phyloP scores from a whole-genome alignment of 1,139 yeast genomes.

The Geotrichum fermentans region DNA sequence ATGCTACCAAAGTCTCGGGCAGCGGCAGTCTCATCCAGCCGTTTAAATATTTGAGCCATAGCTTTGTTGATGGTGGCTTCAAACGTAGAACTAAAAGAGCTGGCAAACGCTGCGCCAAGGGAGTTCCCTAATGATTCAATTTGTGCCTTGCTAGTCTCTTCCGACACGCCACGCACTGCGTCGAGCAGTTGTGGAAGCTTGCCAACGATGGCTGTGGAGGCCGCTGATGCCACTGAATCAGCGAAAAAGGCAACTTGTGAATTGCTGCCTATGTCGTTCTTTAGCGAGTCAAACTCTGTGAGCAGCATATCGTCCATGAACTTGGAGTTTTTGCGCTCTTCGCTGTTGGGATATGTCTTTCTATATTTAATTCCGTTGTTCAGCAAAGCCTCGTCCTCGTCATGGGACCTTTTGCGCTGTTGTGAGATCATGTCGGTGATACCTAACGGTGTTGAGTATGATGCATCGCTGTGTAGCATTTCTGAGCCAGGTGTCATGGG shows the following conservation, averaged over 20 bases:
- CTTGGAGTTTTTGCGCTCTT: conserved; percentile 1
- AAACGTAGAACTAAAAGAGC: conserved; percentile 10
- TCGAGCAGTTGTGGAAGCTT: conserved; percentile 15
- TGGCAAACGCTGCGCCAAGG: conserved; percentile 16
- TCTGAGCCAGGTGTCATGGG: conserved; percentile 5
- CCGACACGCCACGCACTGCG: background rate
- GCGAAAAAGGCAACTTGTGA: conserved; percentile 1
- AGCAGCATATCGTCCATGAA: conserved; percentile 7
- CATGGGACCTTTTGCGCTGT: background rate
- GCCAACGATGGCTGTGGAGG: conserved; percentile 6
- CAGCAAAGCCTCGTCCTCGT: conserved; percentile 4
- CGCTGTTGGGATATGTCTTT: background rate
- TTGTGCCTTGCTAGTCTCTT: conserved; percentile 2
- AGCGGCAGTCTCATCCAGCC: background rate
- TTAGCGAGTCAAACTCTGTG: conserved; percentile 2
- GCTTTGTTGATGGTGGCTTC: conserved; percentile 16
- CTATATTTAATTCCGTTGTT: background rate
- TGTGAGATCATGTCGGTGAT: background rate
- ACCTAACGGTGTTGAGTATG: conserved; percentile 1
- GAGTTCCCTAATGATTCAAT: conserved; percentile 11
- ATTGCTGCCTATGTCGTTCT: background rate
- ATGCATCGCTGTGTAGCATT: background rate
- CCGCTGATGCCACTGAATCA: conserved; percentile 15
- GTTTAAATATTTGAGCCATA: conserved; percentile 3
- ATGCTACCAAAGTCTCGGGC: too few species aligned